These are phyloP conservation scores for Sutorius australiensis DNA, from an alignment of 768 basidiomycete genomes.

Conservation along the genomic window DNA sequence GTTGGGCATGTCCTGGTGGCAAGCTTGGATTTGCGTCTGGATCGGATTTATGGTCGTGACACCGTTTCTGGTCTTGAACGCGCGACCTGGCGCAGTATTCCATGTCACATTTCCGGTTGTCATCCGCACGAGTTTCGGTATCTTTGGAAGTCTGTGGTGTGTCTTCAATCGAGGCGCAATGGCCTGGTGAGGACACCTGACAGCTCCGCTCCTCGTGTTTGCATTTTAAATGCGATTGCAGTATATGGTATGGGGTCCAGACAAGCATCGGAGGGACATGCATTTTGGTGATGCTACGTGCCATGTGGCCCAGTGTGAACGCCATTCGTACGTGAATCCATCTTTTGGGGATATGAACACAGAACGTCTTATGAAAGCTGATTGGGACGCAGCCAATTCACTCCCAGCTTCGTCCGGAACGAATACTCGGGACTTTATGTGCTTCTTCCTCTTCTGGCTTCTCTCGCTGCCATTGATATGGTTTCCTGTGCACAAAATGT, in stretches of 20 bases:
- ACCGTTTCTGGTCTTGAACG: conserved; percentile 73
- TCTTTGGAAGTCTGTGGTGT: conserved; percentile 77
- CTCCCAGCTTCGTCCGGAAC: conserved; percentile 73
- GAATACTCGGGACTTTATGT: conserved; percentile 69
- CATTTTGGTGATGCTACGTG: conserved; percentile 66
- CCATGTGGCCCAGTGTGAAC: conserved; percentile 74
- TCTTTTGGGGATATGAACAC: background rate
- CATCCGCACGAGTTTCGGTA: conserved; percentile 69
- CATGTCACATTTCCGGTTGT: conserved; percentile 79
- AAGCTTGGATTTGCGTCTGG: conserved; percentile 81
- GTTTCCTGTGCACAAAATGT: conserved; percentile 83
- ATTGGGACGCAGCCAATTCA: conserved; percentile 49
- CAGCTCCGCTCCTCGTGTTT: conserved; percentile 15
- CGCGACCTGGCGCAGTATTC: conserved; percentile 71
- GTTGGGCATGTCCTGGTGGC: conserved; percentile 76
- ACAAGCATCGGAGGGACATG: conserved; percentile 81
- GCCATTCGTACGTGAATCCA: conserved; percentile 49
- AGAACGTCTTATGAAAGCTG: conserved; percentile 4
- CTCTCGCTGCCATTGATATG: conserved; percentile 75
- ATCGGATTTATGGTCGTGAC: conserved; percentile 56
- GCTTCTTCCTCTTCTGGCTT: conserved; percentile 87
- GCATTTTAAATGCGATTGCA: conserved; percentile 25
- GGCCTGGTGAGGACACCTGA: conserved; percentile 53
- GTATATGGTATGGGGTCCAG: conserved; percentile 77
- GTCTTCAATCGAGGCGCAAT: conserved; percentile 72